phyloP scores from a whole-genome alignment of 1,284 basidiomycete species.

The Rhizoctonia solani region DNA sequence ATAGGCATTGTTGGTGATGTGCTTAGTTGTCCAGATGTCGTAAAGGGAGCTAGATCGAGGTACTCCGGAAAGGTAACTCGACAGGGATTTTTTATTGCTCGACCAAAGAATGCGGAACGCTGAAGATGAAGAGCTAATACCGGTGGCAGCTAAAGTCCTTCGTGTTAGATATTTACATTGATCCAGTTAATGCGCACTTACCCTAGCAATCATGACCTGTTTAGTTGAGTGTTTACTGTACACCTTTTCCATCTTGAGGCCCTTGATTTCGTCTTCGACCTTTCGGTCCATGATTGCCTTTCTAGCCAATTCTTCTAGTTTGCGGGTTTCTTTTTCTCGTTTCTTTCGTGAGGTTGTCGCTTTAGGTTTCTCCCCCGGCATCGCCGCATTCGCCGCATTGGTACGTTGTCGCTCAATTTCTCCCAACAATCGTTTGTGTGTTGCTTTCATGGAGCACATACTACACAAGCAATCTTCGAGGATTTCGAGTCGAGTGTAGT shows the following conservation, averaged over 20 bases:
- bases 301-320: conserved; percentile 62
- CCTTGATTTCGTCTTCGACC: conserved; percentile 78
- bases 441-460: conserved; percentile 76
- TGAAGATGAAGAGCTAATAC: conserved; percentile 86
- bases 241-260: conserved; percentile 73
- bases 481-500: conserved; percentile 81
- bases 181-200: conserved; percentile 48
- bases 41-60: conserved; percentile 83
- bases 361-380: conserved; percentile 46
- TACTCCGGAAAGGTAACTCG: conserved; percentile 81
- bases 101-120: conserved; percentile 78
- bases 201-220: conserved; percentile 84
- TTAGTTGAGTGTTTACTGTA: conserved; percentile 77
- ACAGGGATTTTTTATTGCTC: conserved; percentile 76
- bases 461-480: conserved; percentile 84
- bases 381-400: conserved; percentile 47
- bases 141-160: conserved; percentile 65
- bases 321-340: conserved; percentile 67
- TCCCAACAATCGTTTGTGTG: conserved; percentile 59
- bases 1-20: conserved; percentile 67
- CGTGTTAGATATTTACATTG: conserved; percentile 30
- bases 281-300: conserved; percentile 70
- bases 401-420: conserved; percentile 59
- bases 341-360: conserved; percentile 69
- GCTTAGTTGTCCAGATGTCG: conserved; percentile 74